Base-by-base conservation (phyloP, 2,329 filamentous ascomycete species). In the Alternaria viburni region DNA sequence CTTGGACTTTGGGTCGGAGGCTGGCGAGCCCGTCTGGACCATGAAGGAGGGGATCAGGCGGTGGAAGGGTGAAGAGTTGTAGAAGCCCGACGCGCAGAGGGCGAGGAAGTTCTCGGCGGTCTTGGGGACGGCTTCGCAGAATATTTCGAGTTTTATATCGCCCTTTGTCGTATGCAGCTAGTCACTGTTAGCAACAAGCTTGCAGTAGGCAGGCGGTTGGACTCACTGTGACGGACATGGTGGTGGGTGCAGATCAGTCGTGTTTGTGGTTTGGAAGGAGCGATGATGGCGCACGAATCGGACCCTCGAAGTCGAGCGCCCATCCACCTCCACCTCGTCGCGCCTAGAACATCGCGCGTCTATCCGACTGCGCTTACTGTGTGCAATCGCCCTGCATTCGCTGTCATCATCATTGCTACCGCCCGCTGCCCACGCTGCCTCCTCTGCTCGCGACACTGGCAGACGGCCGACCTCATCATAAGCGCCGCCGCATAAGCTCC, bases 91-190 rank as follows among this genome's bases (percentile, higher is more conserved):
- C 54, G 91, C 92, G 84, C 91, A 93, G 67, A 96, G 89, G 57
- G 92, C 92, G 70, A 96, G 89, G 81, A 96, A 96, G 83, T 96
- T 96, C 83, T 97, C 92, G 67, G 93, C 91, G 0, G 96, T 97
- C 80, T 95, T 94, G 66, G 96, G 96, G 30, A 97, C 93, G 72
- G 92, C 90, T 80, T 97, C 93, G 84, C 95, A 98, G 83, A 97
- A 98, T 70, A 99, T 85, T 81, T 98, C 96, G 73, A 98, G 88
- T 83, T 98, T 99, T 78, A 99, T 86, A 81, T 96, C 91, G 77
- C 96, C 96, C 57, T 91, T 87, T 54, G 90, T 92, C 54, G 96
- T 99, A 81, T 97, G 93, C 13, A 99, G 87, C 71, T 83, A 45
- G 50, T 32, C 7, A 23, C 25, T 7, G 15, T 63, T 21, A 60